Evolutionary conservation across 192 early-diverging fungal genomes (phyloP).

Genomic region (Allomyces javanicus): DNA sequence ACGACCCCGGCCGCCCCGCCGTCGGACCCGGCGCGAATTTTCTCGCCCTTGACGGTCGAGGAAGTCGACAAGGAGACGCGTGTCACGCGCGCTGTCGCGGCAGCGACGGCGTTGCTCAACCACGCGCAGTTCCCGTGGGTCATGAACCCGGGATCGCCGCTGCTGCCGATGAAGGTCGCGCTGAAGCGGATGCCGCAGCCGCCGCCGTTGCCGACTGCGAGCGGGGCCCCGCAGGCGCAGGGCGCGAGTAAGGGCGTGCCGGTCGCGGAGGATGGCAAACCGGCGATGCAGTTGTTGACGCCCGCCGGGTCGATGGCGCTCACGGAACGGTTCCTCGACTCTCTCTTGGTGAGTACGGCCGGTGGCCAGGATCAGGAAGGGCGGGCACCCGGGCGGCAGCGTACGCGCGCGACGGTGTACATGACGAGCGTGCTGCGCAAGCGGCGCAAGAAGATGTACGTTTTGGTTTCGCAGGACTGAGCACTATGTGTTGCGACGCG

Average conservation of each 20-base stretch:
- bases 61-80: neutral
- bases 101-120: neutral
- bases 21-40: too few relatives aligned
- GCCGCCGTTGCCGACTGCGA: neutral
- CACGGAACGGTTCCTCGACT: too few relatives aligned
- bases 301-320: too few relatives aligned
- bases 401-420: neutral
- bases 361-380: too few relatives aligned
- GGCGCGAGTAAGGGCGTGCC: too few relatives aligned
- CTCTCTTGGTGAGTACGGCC: too few relatives aligned
- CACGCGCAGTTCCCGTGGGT: neutral
- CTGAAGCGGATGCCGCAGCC: neutral
- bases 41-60: neutral
- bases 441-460: conserved; percentile 1
- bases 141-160: neutral
- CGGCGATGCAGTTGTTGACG: neutral
- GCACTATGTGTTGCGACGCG: too few relatives aligned
- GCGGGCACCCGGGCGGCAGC: too few relatives aligned
- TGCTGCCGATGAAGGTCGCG: neutral
- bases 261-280: neutral
- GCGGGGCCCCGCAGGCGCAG: neutral
- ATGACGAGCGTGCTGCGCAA: neutral
- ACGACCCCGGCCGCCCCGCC: neutral
- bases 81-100: neutral
- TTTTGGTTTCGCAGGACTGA: neutral